Evolutionary conservation across 208 protist species (phyloP).

Genomic region (Perkinsela sp.): DNA sequence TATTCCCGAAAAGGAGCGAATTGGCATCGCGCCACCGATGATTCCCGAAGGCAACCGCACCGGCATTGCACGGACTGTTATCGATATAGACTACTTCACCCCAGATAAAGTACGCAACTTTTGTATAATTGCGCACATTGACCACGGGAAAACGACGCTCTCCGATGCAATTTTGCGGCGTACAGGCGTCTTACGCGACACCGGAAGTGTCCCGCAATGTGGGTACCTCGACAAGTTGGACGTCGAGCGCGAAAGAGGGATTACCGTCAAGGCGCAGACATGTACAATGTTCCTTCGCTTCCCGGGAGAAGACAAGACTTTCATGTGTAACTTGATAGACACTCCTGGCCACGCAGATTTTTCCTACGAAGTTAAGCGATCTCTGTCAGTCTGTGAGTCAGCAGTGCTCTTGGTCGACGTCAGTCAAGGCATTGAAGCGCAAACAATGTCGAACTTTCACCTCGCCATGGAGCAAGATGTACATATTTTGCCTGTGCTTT

Average conservation of each 20-base stretch:
- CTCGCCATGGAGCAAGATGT: constrained; percentile 62
- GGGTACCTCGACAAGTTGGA: constrained; percentile 62
- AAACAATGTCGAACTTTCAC: constrained; percentile 85
- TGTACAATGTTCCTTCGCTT: constrained; percentile 41
- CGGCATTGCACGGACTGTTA: background rate
- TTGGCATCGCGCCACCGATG: background rate
- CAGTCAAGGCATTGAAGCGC: constrained; percentile 67
- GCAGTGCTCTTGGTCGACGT: constrained; percentile 69
- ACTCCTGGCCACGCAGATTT: constrained; percentile 91
- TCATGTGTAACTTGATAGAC: constrained; percentile 87
- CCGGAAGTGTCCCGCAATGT: constrained; percentile 18
- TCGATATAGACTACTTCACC: constrained; percentile 10
- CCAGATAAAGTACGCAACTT: constrained; percentile 48
- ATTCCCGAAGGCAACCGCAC: background rate
- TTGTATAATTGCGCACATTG: constrained; percentile 60
- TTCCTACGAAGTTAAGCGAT: constrained; percentile 82
- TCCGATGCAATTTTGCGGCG: constrained; percentile 49
- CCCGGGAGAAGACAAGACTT: constrained; percentile 5
- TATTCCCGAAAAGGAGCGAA: background rate
- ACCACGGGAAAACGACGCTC: constrained; percentile 72
- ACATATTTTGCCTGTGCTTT: constrained; percentile 46
- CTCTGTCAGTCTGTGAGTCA: constrained; percentile 63
- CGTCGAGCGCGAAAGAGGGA: constrained; percentile 77
- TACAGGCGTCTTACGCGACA: constrained; percentile 24
- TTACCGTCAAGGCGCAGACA: constrained; percentile 81